Evolutionary conservation across 2,329 filamentous ascomycete species (phyloP).

Genomic region (Graphilbum ipis-grandicollis): DNA sequence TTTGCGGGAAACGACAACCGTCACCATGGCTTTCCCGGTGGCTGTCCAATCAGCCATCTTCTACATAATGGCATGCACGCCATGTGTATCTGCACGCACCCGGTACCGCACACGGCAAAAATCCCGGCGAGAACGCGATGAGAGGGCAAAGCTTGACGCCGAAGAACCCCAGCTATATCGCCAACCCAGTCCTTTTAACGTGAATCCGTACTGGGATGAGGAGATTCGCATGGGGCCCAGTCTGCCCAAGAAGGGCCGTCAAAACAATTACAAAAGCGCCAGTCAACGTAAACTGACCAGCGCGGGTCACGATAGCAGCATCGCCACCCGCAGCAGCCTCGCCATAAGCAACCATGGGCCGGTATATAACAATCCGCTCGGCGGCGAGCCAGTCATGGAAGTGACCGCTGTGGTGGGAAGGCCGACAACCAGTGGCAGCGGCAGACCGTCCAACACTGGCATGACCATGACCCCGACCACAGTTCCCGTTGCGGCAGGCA

Average conservation of each 20-base stretch:
- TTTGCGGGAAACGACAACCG: not conserved
- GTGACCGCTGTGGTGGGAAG: too few species aligned
- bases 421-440: too few species aligned
- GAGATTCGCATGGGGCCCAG: slow-evolving; percentile 73
- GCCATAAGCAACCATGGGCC: slow-evolving; percentile 17
- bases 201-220: slow-evolving; percentile 76
- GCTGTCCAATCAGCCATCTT: slow-evolving; percentile 62
- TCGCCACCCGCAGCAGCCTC: slow-evolving; percentile 20
- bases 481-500: too few species aligned
- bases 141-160: slow-evolving; percentile 45
- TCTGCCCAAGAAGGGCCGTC: slow-evolving; percentile 42
- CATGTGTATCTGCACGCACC: slow-evolving; percentile 55
- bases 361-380: too few species aligned
- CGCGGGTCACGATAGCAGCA: slow-evolving; percentile 34
- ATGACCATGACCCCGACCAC: too few species aligned
- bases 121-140: slow-evolving; percentile 48
- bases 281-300: slow-evolving; percentile 44
- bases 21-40: slow-evolving; percentile 32
- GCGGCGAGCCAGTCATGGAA: too few species aligned
- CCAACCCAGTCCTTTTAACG: slow-evolving; percentile 69
- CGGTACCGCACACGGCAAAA: slow-evolving; percentile 53
- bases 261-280: slow-evolving; percentile 30
- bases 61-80: slow-evolving; percentile 61
- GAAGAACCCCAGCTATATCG: slow-evolving; percentile 59
- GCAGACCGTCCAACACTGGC: too few species aligned